Base-by-base conservation (phyloP, 2,329 filamentous ascomycete species). In the Elsinoe perseae region DNA sequence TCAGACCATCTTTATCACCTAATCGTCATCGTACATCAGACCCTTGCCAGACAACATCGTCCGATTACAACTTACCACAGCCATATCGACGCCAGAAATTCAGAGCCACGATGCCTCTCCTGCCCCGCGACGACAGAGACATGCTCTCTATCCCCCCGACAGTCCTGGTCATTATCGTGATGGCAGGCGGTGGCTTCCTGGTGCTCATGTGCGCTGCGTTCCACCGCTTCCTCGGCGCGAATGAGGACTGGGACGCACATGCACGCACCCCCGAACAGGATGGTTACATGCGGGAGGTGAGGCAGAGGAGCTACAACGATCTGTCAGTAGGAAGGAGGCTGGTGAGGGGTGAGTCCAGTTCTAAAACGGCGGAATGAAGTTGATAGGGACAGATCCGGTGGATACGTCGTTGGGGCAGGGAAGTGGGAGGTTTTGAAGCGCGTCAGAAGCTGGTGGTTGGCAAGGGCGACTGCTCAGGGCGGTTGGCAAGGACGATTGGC, bases 131-230 rank as follows among this genome's bases (percentile, higher is more conserved):
- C 20, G 48, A 50, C 8, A 21, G 27, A 18, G 28, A 52, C 48
- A 56, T 56, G 53, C 20, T 44, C 27, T 20, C 21, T 14, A 56
- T 56, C 30, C 23, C 21, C 6, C 38, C 53, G 2, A 34, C 53
- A 6, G 14, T 56, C 10, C 28, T 56, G 12, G 53, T 46, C 36
- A 14, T 56, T 27, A n/a, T 44, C 12, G 42, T 56, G 23, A 46
- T 44, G 38, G n/a, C 42, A 10, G 53, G 40, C 27, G 53, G 53
- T 25, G 53, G 53, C 27, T 56, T 56, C 40, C 27, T 56, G 8
- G 53, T 56, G 8, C 53, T 56, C 14, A 56, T 56, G 53, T 44
- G 28, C 20, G 53, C 53, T 16, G 53, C 38, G 2, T 56, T 56
- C 28, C 53, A 56, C 53, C 27, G 40, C 40, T 44, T 46, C 40